A percentile compares a stretch with the other conserved stretches of the same genome.
Conservation (phyloP, 345 rosid genomes). For the Psidium guajava region DNA sequence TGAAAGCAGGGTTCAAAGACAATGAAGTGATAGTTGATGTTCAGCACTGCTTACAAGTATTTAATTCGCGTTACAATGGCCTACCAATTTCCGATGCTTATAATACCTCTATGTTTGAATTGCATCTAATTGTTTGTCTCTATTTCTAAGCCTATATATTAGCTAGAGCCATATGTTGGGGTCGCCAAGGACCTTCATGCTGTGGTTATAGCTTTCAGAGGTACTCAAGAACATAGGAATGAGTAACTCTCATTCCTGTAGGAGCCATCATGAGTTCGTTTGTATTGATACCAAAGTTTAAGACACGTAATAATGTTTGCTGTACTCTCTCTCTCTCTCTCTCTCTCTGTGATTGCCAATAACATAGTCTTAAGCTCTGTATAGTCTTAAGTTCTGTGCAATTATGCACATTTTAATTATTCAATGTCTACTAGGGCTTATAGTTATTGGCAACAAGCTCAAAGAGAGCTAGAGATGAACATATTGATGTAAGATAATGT, state of each 20-base stretch:
- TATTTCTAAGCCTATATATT: neutral
- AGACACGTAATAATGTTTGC: neutral
- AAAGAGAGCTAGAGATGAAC: neutral
- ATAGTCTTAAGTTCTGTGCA: neutral
- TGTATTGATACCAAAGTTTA: neutral
- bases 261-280: neutral
- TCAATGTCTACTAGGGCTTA: fast-evolving
- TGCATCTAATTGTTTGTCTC: neutral
- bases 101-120: neutral
- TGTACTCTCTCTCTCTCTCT: too few species aligned
- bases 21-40: too few species aligned
- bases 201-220: too few species aligned
- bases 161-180: neutral
- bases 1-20: too few species aligned
- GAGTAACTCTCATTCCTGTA: neutral
- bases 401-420: neutral
- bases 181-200: too few species aligned
- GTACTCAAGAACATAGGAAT: too few species aligned
- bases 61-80: too few species aligned
- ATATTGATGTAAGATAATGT: neutral
- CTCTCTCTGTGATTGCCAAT: neutral
- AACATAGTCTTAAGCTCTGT: neutral
- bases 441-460: neutral
- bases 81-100: too few species aligned
- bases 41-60: too few species aligned